phyloP scores from a whole-genome alignment of 2,329 filamentous ascomycete genomes.

The Neofusicoccum sp. region DNA sequence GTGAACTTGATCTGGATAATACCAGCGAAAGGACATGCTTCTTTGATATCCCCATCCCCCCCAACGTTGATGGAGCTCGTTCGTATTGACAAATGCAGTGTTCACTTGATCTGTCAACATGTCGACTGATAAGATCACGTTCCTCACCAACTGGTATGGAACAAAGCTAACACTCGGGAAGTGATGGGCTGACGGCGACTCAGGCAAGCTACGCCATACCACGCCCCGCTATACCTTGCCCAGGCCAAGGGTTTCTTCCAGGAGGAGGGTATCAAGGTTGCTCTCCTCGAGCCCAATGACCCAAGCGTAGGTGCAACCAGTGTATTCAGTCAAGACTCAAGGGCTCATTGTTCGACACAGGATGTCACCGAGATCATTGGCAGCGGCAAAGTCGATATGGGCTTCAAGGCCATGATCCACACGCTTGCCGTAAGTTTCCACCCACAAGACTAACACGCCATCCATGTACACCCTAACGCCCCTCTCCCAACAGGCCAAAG shows the following conservation, averaged over 20 bases:
- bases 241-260: slow-evolving; percentile 74
- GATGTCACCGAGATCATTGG: slow-evolving; percentile 82
- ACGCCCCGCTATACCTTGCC: slow-evolving; percentile 73
- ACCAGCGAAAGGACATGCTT: slow-evolving; percentile 86
- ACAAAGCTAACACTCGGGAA: slow-evolving; percentile 17
- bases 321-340: not conserved
- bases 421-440: slow-evolving; percentile 61
- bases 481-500: slow-evolving; percentile 60
- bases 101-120: slow-evolving; percentile 55
- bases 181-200: not conserved
- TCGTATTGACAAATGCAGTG: slow-evolving; percentile 52
- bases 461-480: not conserved
- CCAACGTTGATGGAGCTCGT: slow-evolving; percentile 30
- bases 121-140: slow-evolving; percentile 82
- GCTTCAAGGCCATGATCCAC: slow-evolving; percentile 83
- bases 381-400: slow-evolving; percentile 71
- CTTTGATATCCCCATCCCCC: slow-evolving; percentile 46
- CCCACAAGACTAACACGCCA: slow-evolving; percentile 4
- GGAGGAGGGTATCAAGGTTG: slow-evolving; percentile 74
- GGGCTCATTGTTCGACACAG: slow-evolving; percentile 30
- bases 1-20: slow-evolving; percentile 85
- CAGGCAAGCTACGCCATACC: slow-evolving; percentile 80
- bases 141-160: slow-evolving; percentile 75
- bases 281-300: slow-evolving; percentile 74
- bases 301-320: slow-evolving; percentile 56